phyloP scores from a whole-genome alignment of 768 basidiomycete species.

The Amyloporia xantha region DNA sequence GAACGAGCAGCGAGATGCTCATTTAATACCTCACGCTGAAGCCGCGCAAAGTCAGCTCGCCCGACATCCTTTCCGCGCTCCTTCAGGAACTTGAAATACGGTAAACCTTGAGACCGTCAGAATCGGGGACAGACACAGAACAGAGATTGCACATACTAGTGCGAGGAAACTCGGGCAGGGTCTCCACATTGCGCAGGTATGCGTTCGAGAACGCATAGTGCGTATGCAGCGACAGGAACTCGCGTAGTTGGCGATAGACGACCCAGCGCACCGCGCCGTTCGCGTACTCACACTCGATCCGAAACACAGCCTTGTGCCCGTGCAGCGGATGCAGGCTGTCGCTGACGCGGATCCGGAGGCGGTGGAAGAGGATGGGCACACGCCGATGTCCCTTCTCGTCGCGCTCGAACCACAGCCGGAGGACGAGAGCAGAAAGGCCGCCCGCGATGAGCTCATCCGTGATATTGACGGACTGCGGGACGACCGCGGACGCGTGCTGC shows the following conservation, averaged over 20 bases:
- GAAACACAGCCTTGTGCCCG: slow-evolving; percentile 71
- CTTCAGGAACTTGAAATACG: slow-evolving; percentile 83
- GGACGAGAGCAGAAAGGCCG: slow-evolving; percentile 71
- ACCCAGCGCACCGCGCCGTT: slow-evolving; percentile 93
- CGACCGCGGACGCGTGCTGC: slow-evolving; percentile 40
- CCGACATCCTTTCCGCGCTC: slow-evolving; percentile 45
- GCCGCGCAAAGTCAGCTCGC: slow-evolving; percentile 69
- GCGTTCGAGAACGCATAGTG: slow-evolving; percentile 86
- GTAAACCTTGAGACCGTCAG: slow-evolving; percentile 75
- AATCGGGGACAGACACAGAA: no score
- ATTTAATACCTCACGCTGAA: slow-evolving; percentile 79
- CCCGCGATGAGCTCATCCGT: slow-evolving; percentile 79
- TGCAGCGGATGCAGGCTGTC: slow-evolving; percentile 82
- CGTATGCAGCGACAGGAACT: slow-evolving; percentile 84
- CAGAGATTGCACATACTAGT: slow-evolving; percentile 61
- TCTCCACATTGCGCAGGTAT: slow-evolving; percentile 62
- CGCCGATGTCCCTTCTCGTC: slow-evolving; percentile 80
- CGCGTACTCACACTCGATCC: slow-evolving; percentile 95
- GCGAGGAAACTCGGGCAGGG: slow-evolving; percentile 87
- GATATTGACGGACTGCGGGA: slow-evolving; percentile 57
- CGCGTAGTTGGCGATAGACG: slow-evolving; percentile 86
- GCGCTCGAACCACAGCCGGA: slow-evolving; percentile 79
- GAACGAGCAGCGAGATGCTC: slow-evolving; percentile 85
- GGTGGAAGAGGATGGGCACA: slow-evolving; percentile 71
- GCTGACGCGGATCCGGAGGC: slow-evolving; percentile 76